Percentiles rank a stretch among this genome's conserved stretches.
Conservation (phyloP, 2,329 filamentous ascomycete species). For the Pestalotiopsis sp. region DNA sequence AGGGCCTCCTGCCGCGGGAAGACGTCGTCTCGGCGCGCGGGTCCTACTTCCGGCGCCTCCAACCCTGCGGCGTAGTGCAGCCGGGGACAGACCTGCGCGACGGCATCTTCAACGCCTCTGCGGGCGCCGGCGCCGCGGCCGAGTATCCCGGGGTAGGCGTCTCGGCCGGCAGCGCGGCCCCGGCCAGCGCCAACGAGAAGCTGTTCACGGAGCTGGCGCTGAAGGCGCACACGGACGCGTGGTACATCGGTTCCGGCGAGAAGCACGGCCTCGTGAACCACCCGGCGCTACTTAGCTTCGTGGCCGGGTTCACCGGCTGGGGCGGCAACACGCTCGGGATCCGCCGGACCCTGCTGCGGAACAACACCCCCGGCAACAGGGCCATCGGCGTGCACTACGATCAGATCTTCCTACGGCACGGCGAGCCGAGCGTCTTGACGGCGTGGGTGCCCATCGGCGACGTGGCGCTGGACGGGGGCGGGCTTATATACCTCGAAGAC, state of each 20-base stretch:
- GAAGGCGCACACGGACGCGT: background rate
- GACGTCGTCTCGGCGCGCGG: background rate
- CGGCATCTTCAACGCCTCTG: background rate
- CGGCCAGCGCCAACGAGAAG: background rate
- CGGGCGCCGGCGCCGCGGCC: background rate
- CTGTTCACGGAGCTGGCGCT: background rate
- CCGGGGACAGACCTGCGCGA: background rate
- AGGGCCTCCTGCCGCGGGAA: background rate
- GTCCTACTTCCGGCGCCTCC: background rate
- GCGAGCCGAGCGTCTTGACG: background rate
- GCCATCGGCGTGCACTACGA: background rate
- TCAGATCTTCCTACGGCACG: background rate
- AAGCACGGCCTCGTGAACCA: background rate
- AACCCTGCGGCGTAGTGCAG: background rate
- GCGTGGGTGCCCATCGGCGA: background rate
- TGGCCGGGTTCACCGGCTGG: background rate
- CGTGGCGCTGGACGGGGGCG: background rate
- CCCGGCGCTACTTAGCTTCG: background rate
- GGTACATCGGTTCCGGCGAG: background rate
- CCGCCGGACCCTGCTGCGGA: background rate
- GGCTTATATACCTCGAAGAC: background rate
- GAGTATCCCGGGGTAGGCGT: background rate
- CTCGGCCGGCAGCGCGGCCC: background rate
- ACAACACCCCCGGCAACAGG: background rate
- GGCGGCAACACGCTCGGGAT: background rate